Evolutionary conservation across 345 rosid species (phyloP).

Genomic region (Syzygium jambos): DNA sequence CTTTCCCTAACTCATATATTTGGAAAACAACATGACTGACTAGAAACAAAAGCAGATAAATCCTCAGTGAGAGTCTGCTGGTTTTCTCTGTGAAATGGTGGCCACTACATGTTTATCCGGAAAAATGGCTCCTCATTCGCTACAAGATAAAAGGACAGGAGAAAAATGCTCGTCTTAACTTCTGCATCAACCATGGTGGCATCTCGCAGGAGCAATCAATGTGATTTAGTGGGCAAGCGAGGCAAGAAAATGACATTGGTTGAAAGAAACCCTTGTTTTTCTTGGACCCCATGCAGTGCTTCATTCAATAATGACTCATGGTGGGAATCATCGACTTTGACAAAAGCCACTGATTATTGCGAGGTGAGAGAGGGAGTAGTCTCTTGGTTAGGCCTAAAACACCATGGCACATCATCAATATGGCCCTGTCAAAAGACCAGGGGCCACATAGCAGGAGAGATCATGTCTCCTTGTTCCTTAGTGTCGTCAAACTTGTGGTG

Average conservation of each 20-base stretch:
- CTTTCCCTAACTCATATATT: neutral
- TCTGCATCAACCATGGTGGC: neutral
- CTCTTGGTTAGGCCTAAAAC: neutral
- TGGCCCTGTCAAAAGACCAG: neutral
- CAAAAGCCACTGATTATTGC: neutral
- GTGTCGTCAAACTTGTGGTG: slow-evolving; percentile 3
- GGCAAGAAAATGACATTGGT: neutral
- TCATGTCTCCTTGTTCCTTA: neutral
- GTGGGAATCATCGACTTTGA: neutral
- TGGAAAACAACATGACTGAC: neutral
- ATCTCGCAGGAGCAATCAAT: neutral
- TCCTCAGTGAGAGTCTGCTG: neutral
- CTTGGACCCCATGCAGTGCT: neutral
- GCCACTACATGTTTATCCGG: neutral
- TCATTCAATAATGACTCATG: neutral
- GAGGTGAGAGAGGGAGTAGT: neutral
- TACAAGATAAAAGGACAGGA: neutral
- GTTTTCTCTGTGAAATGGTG: neutral
- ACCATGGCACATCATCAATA: neutral
- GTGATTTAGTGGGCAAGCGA: neutral
- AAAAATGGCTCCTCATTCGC: neutral
- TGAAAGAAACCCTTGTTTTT: neutral
- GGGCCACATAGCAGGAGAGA: neutral
- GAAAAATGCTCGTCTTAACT: neutral
- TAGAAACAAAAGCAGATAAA: neutral